Percentiles rank a stretch among this genome's conserved stretches.
These are phyloP conservation scores for Tetracladium setigerum DNA, from an alignment of 495 filamentous ascomycete genomes.

Conservation along the genomic window DNA sequence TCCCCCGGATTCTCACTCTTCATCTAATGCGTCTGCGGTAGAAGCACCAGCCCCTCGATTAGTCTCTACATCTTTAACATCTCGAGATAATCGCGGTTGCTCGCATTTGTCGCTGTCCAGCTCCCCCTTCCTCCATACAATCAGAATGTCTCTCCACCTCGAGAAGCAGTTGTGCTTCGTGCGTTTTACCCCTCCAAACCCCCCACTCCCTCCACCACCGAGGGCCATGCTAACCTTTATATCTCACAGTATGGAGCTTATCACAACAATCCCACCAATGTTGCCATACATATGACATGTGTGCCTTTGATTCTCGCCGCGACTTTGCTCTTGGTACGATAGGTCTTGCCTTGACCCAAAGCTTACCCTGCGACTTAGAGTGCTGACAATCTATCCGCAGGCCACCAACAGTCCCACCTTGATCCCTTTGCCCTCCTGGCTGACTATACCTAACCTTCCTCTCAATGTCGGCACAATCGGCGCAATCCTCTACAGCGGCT, in stretches of 20 bases:
- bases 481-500: slow-evolving; percentile 58
- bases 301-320: slow-evolving; percentile 81
- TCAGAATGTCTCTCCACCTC: slow-evolving; percentile 36
- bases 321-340: slow-evolving; percentile 66
- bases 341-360: neutral
- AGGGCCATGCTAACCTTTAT: neutral
- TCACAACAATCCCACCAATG: slow-evolving; percentile 83
- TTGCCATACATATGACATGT: slow-evolving; percentile 83
- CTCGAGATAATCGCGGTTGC: neutral
- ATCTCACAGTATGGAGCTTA: slow-evolving; percentile 80
- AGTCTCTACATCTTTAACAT: neutral
- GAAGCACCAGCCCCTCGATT: no score
- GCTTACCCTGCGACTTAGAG: neutral
- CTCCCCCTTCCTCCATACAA: neutral
- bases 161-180: slow-evolving; percentile 43
- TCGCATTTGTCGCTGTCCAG: no score
- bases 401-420: slow-evolving; percentile 67
- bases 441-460: slow-evolving; percentile 68
- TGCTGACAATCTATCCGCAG: slow-evolving; percentile 32
- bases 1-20: no score
- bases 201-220: neutral
- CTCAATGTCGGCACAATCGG: slow-evolving; percentile 73
- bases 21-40: no score
- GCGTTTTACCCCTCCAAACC: slow-evolving; percentile 10
- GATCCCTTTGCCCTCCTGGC: slow-evolving; percentile 59